These are phyloP conservation scores for Starmera dryadoides DNA, from an alignment of 805 yeast species.

Conservation along the genomic window DNA sequence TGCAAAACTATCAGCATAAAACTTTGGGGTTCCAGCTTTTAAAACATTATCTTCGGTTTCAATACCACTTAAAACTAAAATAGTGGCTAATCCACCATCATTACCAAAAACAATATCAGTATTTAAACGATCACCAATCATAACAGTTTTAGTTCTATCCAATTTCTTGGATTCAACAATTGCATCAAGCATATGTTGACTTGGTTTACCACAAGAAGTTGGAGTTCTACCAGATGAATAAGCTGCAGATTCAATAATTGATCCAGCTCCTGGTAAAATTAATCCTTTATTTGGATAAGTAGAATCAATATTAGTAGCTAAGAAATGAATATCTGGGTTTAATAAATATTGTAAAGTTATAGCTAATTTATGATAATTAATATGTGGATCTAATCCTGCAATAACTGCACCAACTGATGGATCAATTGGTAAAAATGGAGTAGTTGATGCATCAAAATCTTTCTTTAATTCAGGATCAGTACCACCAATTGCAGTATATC, in stretches of 20 bases:
- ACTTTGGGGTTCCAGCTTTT: conserved; percentile 48
- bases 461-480: conserved; percentile 54
- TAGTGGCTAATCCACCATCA: conserved; percentile 79
- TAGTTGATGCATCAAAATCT: conserved; percentile 48
- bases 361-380: conserved; percentile 80
- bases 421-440: conserved; percentile 54
- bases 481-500: conserved; percentile 79
- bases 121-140: conserved; percentile 94
- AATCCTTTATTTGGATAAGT: conserved; percentile 88
- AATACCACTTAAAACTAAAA: conserved; percentile 87
- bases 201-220: conserved; percentile 89
- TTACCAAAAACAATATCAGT: conserved; percentile 93
- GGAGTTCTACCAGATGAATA: conserved; percentile 78
- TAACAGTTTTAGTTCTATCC: conserved; percentile 58
- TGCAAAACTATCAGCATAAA: conserved; percentile 54
- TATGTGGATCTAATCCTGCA: conserved; percentile 71
- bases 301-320: conserved; percentile 93
- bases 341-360: conserved; percentile 76
- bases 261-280: conserved; percentile 92
- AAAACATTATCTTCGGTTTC: conserved; percentile 64
- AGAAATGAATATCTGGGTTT: conserved; percentile 54
- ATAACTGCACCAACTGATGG: conserved; percentile 79
- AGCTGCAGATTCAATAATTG: conserved; percentile 72
- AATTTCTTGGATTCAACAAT: conserved; percentile 55
- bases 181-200: conserved; percentile 82